Evolutionary conservation across 2,329 filamentous ascomycete species (phyloP).

Genomic region (Xylariomycetidae sp.): DNA sequence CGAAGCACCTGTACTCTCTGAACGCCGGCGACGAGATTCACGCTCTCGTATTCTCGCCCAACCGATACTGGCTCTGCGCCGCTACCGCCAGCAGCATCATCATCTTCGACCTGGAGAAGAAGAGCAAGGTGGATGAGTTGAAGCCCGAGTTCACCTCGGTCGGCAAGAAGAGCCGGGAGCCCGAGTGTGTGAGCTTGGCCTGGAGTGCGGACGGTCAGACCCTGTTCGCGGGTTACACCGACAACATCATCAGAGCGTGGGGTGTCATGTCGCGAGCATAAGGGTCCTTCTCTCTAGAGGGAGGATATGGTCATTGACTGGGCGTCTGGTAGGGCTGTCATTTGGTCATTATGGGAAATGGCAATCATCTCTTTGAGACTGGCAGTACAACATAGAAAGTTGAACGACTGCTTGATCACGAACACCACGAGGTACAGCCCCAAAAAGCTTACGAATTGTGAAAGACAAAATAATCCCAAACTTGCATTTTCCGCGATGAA

Average conservation of each 20-base stretch:
- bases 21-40: slow-evolving; percentile 99
- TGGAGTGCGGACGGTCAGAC: slow-evolving; percentile 99
- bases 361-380: slow-evolving; percentile 21
- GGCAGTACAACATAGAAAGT: slow-evolving; percentile 22
- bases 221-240: slow-evolving; percentile 98
- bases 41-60: slow-evolving; percentile 99
- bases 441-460: slow-evolving; percentile 25
- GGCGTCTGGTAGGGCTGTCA: slow-evolving; percentile 30
- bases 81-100: slow-evolving; percentile 97
- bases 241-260: slow-evolving; percentile 98
- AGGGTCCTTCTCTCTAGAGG: slow-evolving; percentile 16
- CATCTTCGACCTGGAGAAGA: slow-evolving; percentile 99
- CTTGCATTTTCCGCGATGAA: too few relatives aligned
- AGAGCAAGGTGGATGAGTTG: slow-evolving; percentile 99
- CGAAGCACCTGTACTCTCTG: slow-evolving; percentile 99
- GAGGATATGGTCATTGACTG: slow-evolving; percentile 28
- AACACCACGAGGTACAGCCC: slow-evolving; percentile 22
- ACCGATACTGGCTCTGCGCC: slow-evolving; percentile 99
- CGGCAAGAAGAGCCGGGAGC: slow-evolving; percentile 98
- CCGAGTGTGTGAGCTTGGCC: slow-evolving; percentile 94
- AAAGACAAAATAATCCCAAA: too few relatives aligned
- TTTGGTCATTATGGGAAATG: slow-evolving; percentile 28
- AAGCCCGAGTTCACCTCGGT: slow-evolving; percentile 96
- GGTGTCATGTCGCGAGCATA: slow-evolving; percentile 95
- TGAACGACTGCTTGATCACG: slow-evolving; percentile 21